These are phyloP conservation scores for Monosporascus sp. DNA, from an alignment of 2,329 filamentous ascomycete genomes.

Conservation along the genomic window DNA sequence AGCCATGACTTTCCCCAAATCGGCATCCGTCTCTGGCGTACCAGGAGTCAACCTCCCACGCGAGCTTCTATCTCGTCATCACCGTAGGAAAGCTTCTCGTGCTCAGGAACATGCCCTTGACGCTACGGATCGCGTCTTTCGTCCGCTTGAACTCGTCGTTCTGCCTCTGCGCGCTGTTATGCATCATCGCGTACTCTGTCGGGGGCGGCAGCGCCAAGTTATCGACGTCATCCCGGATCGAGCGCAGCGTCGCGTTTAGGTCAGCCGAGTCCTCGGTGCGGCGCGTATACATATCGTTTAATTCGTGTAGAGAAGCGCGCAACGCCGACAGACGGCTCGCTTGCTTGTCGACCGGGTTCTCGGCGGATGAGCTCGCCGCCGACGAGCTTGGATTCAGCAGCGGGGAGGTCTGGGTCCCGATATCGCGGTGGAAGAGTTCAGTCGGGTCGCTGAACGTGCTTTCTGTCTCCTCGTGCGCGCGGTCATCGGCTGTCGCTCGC, in stretches of 20 bases:
- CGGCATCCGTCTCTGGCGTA: too few relatives aligned
- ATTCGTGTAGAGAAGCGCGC: constrained; percentile 34
- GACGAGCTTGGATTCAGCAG: constrained; percentile 15
- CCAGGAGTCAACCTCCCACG: too few relatives aligned
- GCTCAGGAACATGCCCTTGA: constrained; percentile 75
- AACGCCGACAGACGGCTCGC: constrained; percentile 38
- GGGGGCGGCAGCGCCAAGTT: constrained; percentile 44
- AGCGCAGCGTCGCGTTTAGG: constrained; percentile 47
- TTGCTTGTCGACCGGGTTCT: constrained; percentile 32
- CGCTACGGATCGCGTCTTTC: constrained; percentile 69
- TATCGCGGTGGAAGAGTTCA: constrained; percentile 76
- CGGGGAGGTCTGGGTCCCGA: constrained; percentile 70
- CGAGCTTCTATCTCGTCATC: constrained; percentile 21
- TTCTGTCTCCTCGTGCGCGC: constrained; percentile 28
- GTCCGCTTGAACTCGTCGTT: constrained; percentile 69
- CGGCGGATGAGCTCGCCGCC: too few relatives aligned
- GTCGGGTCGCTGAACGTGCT: constrained; percentile 60
- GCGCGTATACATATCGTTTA: constrained; percentile 39
- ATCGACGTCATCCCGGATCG: constrained; percentile 63
- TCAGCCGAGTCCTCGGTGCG: constrained; percentile 47
- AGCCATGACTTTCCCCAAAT: too few relatives aligned
- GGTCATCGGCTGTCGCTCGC: constrained; percentile 7
- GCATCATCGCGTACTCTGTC: constrained; percentile 36
- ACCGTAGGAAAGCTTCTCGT: constrained; percentile 64
- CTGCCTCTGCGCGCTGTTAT: constrained; percentile 34